Evolutionary conservation across 164 flowering plant species (phyloP), one percentile per base, ranked within the genome.

Genomic region (Santalum album): DNA sequence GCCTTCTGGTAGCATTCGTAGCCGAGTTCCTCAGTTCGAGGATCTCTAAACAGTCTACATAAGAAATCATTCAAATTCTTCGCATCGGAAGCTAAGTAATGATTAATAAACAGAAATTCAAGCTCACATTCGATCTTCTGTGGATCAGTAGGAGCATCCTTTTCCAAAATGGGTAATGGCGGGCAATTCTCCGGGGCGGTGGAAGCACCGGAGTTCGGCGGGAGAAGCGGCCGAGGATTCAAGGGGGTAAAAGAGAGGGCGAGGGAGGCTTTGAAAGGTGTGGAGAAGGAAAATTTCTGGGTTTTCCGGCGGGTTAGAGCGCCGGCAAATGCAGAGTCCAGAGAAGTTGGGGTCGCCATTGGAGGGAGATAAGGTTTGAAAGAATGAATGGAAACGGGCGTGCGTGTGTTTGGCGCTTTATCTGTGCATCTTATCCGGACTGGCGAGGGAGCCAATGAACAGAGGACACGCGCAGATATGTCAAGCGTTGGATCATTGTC

Each of bases 1-100:
- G 78, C 87, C 57, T 79, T 72, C 64, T 69, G 65, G 36, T 84
- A 90, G 63, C 55, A 68, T 17, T 77, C 65, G 42, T 67, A 75
- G 15, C 71, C 84, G 0, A 78, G 44, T 0, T 70, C 56, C 53
- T 75, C 72, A 7, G 71, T 77, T 40, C 56, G 45, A 6, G 72
- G 69, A 64, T 78, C 76, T 55, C 67, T 61, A 24, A 78, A 69
- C 48, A 87, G 62, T 19, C 63, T 51, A 25, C 69, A 45, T 4
- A 87, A 39, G 15, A 70, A 20, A 1, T 49, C 59, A 61, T 82
- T 82, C 15, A 71, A 24, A 36, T 73, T 66, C 12, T 61, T 53
- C 0, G 47, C 20, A 36, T 64, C 64, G 2, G 68, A 34, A 0
- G 2, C 19, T 1, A 47, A 34, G 23, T 24, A 20, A 20, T 24